Conservation (phyloP, 75 land plant genomes). For the Pinus tabuliformis region DNA sequence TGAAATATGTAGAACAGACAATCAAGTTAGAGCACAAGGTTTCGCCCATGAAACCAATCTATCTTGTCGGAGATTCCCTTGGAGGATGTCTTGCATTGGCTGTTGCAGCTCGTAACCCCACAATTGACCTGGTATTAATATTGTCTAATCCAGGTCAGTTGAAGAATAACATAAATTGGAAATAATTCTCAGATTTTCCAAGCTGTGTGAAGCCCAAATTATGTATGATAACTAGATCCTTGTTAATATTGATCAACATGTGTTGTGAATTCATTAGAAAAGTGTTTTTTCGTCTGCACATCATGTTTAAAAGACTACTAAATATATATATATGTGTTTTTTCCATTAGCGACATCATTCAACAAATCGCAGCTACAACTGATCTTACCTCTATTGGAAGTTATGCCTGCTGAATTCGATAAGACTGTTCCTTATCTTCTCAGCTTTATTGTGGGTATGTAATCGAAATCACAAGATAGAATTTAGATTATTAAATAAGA, state of each 20-base stretch:
- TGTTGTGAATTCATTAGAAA: neutral
- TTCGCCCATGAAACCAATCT: slow-evolving; percentile 74
- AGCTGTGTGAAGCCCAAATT: neutral
- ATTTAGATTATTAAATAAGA: neutral
- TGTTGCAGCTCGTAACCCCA: slow-evolving; percentile 90
- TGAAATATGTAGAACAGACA: slow-evolving; percentile 57
- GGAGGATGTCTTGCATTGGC: slow-evolving; percentile 94
- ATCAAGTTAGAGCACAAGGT: slow-evolving; percentile 43
- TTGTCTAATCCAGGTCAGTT: slow-evolving; percentile 82
- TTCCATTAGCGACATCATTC: slow-evolving; percentile 72
- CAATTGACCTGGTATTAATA: slow-evolving; percentile 67
- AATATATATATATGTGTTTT: neutral
- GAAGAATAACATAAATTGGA: neutral
- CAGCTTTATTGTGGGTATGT: slow-evolving; percentile 84
- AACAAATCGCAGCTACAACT: slow-evolving; percentile 78
- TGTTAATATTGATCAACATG: neutral
- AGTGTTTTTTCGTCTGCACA: neutral
- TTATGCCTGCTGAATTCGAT: slow-evolving; percentile 61
- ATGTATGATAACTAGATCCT: neutral
- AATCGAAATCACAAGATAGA: neutral
- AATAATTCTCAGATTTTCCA: neutral
- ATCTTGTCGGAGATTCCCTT: slow-evolving; percentile 91
- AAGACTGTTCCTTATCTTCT: slow-evolving; percentile 70
- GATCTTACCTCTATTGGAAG: slow-evolving; percentile 66
- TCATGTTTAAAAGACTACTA: neutral